These are phyloP conservation scores for Lanmaoa pseudosensibilis DNA, from an alignment of 768 basidiomycete species.

Conservation along the genomic window DNA sequence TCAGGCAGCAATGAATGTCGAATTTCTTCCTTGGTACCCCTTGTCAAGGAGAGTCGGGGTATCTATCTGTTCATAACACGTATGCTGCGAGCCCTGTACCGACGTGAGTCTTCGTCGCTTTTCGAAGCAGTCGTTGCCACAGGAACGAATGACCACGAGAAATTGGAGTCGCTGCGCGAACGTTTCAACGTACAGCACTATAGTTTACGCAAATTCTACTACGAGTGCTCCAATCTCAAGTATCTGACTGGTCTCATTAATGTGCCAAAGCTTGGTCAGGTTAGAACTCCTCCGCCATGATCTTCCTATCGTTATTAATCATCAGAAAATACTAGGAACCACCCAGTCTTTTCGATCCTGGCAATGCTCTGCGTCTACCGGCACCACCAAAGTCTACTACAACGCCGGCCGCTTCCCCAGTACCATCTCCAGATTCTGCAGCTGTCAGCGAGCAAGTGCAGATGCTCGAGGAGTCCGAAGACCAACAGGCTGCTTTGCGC, in stretches of 20 bases:
- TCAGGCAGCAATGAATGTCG: constrained; percentile 96
- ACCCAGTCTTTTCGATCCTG: constrained; percentile 87
- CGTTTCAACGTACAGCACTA: constrained; percentile 92
- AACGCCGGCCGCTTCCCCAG: constrained; percentile 65
- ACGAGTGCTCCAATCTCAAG: constrained; percentile 98
- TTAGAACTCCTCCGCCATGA: constrained; percentile 28
- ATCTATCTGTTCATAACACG: constrained; percentile 99
- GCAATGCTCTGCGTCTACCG: constrained; percentile 82
- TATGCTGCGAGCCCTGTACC: constrained; percentile 96
- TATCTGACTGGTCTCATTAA: constrained; percentile 97
- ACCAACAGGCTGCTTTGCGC: constrained; percentile 86
- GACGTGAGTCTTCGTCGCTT: constrained; percentile 54
- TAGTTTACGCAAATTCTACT: constrained; percentile 94
- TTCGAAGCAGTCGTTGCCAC: constrained; percentile 1
- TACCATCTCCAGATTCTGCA: constrained; percentile 67
- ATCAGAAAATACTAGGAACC: constrained; percentile 64
- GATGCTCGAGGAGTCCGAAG: constrained; percentile 95
- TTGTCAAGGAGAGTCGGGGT: constrained; percentile 99
- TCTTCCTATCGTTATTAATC: background rate
- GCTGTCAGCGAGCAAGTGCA: constrained; percentile 88
- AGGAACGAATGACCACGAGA: constrained; percentile 91
- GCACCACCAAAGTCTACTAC: constrained; percentile 64
- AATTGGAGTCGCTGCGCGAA: constrained; percentile 82
- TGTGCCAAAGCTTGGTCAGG: constrained; percentile 94
- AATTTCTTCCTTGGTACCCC: constrained; percentile 91